Evolutionary conservation across 768 basidiomycete species (phyloP).

Genomic region (Phallus indusiatus): DNA sequence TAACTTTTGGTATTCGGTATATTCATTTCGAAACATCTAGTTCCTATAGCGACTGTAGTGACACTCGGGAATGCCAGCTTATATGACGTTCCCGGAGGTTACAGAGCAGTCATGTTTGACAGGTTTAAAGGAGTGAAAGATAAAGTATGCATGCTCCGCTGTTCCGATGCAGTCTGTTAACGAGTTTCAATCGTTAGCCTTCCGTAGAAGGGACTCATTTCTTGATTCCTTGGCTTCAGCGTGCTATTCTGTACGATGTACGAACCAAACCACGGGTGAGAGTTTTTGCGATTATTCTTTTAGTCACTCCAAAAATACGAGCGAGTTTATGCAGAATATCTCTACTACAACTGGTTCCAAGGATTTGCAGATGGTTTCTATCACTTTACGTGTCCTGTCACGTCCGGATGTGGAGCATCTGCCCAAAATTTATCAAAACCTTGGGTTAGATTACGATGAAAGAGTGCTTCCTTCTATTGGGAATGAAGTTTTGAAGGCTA

Average conservation of each 20-base stretch:
- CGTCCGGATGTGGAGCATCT: constrained; percentile 85
- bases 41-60: constrained; percentile 52
- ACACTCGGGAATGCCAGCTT: constrained; percentile 38
- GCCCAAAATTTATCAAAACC: constrained; percentile 86
- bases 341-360: constrained; percentile 99
- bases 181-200: constrained; percentile 40
- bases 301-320: constrained; percentile 4
- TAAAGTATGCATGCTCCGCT: constrained; percentile 35
- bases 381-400: constrained; percentile 92
- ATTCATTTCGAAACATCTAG: constrained; percentile 22
- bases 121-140: constrained; percentile 87
- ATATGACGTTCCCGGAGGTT: constrained; percentile 70
- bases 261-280: constrained; percentile 90
- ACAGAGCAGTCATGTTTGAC: constrained; percentile 96
- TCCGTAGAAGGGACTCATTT: constrained; percentile 93
- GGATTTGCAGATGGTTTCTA: constrained; percentile 96
- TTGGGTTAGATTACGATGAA: constrained; percentile 97
- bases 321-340: constrained; percentile 60
- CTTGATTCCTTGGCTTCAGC: constrained; percentile 90
- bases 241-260: constrained; percentile 94
- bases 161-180: neutral
- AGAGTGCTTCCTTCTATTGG: constrained; percentile 95
- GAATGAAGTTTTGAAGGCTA: constrained; percentile 95
- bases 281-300: constrained; percentile 6
- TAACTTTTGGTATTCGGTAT: neutral